phyloP scores from a whole-genome alignment of 257 asterid species.

The Perilla frutescens region DNA sequence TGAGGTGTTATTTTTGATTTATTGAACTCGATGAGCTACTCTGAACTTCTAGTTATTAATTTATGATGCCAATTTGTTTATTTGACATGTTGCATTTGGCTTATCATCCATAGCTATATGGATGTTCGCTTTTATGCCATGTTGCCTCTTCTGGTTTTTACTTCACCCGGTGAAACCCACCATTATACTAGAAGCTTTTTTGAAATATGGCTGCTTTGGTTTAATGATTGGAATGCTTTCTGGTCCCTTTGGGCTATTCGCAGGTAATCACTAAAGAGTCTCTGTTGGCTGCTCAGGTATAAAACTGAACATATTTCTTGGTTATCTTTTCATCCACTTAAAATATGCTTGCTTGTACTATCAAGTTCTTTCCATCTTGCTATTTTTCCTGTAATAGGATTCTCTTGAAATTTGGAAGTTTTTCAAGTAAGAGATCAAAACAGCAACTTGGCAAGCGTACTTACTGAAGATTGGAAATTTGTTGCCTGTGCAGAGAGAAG shows the following conservation, averaged over 20 bases:
- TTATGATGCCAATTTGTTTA: neutral
- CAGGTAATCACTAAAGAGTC: slow-evolving; percentile 94
- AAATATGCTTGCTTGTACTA: neutral
- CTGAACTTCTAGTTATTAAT: neutral
- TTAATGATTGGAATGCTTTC: slow-evolving; percentile 18
- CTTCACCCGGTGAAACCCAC: neutral
- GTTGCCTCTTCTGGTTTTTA: slow-evolving; percentile 7
- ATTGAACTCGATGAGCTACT: neutral
- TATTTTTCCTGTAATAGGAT: neutral
- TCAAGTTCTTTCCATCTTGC: neutral
- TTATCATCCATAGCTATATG: neutral
- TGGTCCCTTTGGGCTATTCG: slow-evolving; percentile 31
- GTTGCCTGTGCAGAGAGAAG: slow-evolving; percentile 66
- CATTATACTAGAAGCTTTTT: neutral
- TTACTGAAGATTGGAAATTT: slow-evolving; percentile 25
- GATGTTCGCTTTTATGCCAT: slow-evolving; percentile 20
- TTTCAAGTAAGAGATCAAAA: neutral
- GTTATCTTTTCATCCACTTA: slow-evolving; percentile 9
- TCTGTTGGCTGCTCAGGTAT: slow-evolving; percentile 94
- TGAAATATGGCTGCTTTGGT: slow-evolving; percentile 10
- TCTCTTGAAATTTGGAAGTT: slow-evolving; percentile 21
- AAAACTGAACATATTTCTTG: neutral
- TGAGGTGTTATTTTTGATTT: neutral
- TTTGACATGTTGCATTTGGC: slow-evolving; percentile 12
- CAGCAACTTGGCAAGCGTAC: slow-evolving; percentile 1